Evolutionary conservation across 805 yeast genomes (phyloP).

Genomic region (Barnettozyma siamensis): DNA sequence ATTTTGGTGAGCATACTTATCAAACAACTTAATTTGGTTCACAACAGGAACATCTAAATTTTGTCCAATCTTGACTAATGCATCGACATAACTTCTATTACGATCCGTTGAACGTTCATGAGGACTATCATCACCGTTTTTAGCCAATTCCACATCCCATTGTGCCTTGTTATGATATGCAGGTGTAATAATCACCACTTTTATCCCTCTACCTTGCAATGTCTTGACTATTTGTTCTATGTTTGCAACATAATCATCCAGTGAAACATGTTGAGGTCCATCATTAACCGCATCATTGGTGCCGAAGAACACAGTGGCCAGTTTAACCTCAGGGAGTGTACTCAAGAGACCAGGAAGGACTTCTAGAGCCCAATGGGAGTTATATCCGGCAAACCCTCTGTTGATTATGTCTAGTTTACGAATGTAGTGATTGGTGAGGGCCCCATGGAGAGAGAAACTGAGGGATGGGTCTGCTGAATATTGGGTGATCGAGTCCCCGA

Average conservation of each 20-base stretch:
- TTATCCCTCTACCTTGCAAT: slow-evolving; percentile 38
- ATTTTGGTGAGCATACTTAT: slow-evolving; percentile 23
- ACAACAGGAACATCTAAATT: slow-evolving; percentile 50
- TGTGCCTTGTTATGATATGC: slow-evolving; percentile 43
- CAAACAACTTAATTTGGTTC: slow-evolving; percentile 44
- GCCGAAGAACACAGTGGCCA: slow-evolving; percentile 67
- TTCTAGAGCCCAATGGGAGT: slow-evolving; percentile 50
- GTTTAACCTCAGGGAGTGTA: slow-evolving; percentile 38
- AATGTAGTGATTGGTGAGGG: slow-evolving; percentile 43
- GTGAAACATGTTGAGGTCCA: slow-evolving; percentile 44
- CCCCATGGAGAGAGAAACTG: slow-evolving; percentile 45
- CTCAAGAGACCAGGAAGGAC: slow-evolving; percentile 47
- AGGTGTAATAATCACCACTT: slow-evolving; percentile 58
- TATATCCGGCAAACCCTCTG: slow-evolving; percentile 78
- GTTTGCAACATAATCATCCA: slow-evolving; percentile 46
- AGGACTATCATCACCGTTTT: slow-evolving; percentile 24
- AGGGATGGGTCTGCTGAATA: slow-evolving; percentile 36
- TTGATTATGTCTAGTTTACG: slow-evolving; percentile 63
- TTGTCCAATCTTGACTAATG: slow-evolving; percentile 39
- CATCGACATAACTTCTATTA: slow-evolving; percentile 46
- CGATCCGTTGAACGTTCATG: slow-evolving; percentile 38
- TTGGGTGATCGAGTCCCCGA: slow-evolving; percentile 72
- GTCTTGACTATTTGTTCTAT: slow-evolving; percentile 35
- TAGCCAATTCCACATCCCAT: slow-evolving; percentile 32
- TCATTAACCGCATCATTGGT: slow-evolving; percentile 63